Percentiles rank a stretch among this genome's conserved stretches.
Evolutionary conservation across 2,329 filamentous ascomycete genomes (phyloP).

Genomic region (Lojkania enalia): DNA sequence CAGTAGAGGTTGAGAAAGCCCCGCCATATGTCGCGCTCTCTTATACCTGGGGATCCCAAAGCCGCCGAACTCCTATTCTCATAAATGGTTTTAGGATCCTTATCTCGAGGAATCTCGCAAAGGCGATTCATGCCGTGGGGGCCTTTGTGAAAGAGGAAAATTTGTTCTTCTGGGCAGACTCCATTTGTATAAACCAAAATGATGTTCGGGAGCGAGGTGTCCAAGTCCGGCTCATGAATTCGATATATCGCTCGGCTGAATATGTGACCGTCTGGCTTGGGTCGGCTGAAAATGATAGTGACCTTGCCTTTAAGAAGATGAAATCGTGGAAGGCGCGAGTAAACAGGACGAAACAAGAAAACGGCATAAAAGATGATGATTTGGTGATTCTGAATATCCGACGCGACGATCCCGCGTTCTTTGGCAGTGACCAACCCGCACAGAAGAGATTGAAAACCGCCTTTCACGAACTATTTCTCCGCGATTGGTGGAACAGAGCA

Average conservation of each 20-base stretch:
- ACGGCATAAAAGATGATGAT: too few species aligned
- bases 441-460: neutral
- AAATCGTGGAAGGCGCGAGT: conserved; percentile 1
- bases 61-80: neutral
- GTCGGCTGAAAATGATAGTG: conserved; percentile 8
- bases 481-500: conserved; percentile 9
- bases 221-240: conserved; percentile 15
- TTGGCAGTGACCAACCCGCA: neutral
- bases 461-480: neutral
- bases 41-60: conserved; percentile 11
- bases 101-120: neutral
- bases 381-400: neutral
- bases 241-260: conserved; percentile 14
- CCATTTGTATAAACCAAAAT: conserved; percentile 6
- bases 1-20: conserved; percentile 15
- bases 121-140: conserved; percentile 1
- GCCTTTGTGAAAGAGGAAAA: neutral
- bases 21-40: conserved; percentile 14
- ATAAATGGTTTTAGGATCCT: neutral
- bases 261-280: conserved; percentile 15
- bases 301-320: conserved; percentile 10
- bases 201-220: conserved; percentile 1
- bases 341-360: neutral
- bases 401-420: neutral
- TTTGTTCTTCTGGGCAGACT: conserved; percentile 5